Percentiles rank a stretch among this genome's conserved stretches.
Evolutionary conservation across 192 early-diverging fungal species (phyloP).

Genomic region (Allomyces arbusculus): DNA sequence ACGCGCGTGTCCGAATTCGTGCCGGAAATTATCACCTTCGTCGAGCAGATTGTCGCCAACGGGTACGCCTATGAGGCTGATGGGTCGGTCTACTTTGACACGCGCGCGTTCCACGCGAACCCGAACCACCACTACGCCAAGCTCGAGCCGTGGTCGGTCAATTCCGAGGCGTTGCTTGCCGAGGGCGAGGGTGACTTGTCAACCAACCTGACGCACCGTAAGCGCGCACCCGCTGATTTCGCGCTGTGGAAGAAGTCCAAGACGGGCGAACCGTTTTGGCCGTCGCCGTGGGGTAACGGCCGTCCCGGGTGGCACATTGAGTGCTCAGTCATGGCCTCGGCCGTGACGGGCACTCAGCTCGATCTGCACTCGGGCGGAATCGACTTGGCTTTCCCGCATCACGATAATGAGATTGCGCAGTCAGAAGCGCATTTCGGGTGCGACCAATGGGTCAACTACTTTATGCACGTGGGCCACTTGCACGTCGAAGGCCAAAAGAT

Average conservation of each 20-base stretch:
- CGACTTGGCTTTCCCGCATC: slow-evolving; percentile 93
- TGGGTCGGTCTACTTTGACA: slow-evolving; percentile 92
- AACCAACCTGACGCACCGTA: slow-evolving; percentile 30
- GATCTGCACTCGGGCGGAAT: slow-evolving; percentile 93
- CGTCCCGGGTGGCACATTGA: slow-evolving; percentile 99
- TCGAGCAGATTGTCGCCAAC: slow-evolving; percentile 81
- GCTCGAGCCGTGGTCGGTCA: slow-evolving; percentile 72
- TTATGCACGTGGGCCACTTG: slow-evolving; percentile 86
- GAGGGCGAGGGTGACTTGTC: slow-evolving; percentile 83
- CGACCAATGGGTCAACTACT: slow-evolving; percentile 98
- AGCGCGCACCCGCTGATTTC: slow-evolving; percentile 63
- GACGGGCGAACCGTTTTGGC: slow-evolving; percentile 83
- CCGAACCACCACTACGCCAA: slow-evolving; percentile 84
- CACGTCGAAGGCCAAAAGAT: slow-evolving; percentile 92
- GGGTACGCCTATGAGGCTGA: slow-evolving; percentile 83
- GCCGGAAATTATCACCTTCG: slow-evolving; percentile 75
- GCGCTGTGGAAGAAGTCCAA: slow-evolving; percentile 91
- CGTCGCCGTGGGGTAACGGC: slow-evolving; percentile 77
- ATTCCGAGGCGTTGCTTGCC: slow-evolving; percentile 46
- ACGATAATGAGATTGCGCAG: slow-evolving; percentile 95
- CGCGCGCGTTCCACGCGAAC: slow-evolving; percentile 53
- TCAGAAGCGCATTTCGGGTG: slow-evolving; percentile 77
- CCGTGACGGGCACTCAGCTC: slow-evolving; percentile 62
- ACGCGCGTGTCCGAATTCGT: slow-evolving; percentile 94
- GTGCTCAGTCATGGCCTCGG: slow-evolving; percentile 95